These are phyloP conservation scores for Pleurotus djamor DNA, from an alignment of 768 basidiomycete genomes.

Conservation along the genomic window DNA sequence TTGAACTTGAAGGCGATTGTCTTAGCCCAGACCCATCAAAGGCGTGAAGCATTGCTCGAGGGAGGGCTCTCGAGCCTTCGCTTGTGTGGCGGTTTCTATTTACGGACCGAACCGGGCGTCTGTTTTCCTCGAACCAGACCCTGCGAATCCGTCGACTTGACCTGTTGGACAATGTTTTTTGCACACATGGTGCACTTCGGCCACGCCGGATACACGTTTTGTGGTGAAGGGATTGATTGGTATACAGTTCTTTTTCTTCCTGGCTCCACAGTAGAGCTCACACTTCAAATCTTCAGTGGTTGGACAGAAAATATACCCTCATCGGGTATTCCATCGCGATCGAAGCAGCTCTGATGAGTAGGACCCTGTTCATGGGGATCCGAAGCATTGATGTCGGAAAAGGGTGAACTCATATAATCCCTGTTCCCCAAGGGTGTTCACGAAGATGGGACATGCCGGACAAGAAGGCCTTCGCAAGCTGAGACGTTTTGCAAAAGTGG, in stretches of 20 bases:
- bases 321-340: not conserved
- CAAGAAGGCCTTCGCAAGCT: not conserved
- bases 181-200: not conserved
- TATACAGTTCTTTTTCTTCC: not conserved
- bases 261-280: not conserved
- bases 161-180: not conserved
- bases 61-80: no score
- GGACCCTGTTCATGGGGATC: not conserved
- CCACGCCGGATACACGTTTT: conserved; percentile 3
- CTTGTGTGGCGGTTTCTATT: no score
- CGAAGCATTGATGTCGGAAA: not conserved
- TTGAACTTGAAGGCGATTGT: no score
- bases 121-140: not conserved
- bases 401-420: not conserved
- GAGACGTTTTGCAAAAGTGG: not conserved
- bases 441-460: not conserved
- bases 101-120: not conserved
- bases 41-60: no score
- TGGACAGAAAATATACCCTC: not conserved
- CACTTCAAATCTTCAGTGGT: no score
- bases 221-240: not conserved
- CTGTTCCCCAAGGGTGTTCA: not conserved
- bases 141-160: not conserved
- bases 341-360: not conserved
- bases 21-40: no score